These are phyloP conservation scores for Coniochaeta prunicola DNA, from an alignment of 2,329 filamentous ascomycete genomes.

Conservation along the genomic window DNA sequence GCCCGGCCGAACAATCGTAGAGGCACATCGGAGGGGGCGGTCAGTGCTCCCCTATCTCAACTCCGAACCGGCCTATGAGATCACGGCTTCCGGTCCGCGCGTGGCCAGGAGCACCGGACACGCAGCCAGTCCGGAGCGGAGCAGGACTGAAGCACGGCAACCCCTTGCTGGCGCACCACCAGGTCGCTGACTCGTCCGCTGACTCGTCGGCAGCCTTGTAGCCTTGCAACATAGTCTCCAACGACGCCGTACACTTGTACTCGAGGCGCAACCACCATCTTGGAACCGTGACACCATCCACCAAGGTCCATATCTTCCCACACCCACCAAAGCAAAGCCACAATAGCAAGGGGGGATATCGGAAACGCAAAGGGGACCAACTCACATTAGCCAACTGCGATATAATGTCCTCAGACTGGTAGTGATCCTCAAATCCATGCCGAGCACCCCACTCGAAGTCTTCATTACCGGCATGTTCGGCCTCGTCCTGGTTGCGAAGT, in stretches of 20 bases:
- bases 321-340: background rate
- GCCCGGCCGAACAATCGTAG: background rate
- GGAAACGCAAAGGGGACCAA: constrained; percentile 14
- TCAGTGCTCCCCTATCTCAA: background rate
- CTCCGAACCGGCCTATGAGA: no score
- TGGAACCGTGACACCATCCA: background rate
- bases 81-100: background rate
- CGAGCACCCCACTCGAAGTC: constrained; percentile 52
- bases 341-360: background rate
- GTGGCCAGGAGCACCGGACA: background rate
- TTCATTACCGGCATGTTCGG: constrained; percentile 32
- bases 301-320: background rate
- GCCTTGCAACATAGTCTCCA: background rate
- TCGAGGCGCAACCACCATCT: background rate
- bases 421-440: constrained; percentile 89
- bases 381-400: constrained; percentile 73
- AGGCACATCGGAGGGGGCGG: background rate
- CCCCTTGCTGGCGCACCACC: background rate
- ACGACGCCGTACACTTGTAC: background rate
- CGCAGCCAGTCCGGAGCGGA: background rate
- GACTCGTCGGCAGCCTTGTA: background rate
- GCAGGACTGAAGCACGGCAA: background rate
- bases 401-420: constrained; percentile 84
- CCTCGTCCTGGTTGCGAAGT: constrained; percentile 12
- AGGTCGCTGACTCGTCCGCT: background rate